Percentiles rank a stretch among this genome's conserved stretches.
These are phyloP conservation scores for Dactylellina drechsleri DNA, from an alignment of 2,329 filamentous ascomycete genomes.

Conservation along the genomic window DNA sequence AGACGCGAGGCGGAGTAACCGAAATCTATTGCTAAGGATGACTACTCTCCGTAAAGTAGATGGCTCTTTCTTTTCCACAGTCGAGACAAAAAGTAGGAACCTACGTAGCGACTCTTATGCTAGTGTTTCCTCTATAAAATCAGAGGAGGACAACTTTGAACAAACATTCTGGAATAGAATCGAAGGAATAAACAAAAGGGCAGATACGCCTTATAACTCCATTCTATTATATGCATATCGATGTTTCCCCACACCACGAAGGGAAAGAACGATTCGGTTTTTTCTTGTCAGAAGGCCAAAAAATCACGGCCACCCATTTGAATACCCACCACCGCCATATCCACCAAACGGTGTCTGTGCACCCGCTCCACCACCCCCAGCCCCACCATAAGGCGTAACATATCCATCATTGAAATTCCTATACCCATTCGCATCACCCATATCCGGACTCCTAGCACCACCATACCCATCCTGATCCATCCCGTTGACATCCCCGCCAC, in stretches of 20 bases:
- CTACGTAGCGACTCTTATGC: too few relatives aligned
- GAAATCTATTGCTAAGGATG: too few relatives aligned
- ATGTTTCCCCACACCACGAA: not conserved
- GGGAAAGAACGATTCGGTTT: too few relatives aligned
- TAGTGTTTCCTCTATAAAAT: too few relatives aligned
- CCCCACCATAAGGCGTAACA: conserved; percentile 58
- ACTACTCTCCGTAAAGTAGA: too few relatives aligned
- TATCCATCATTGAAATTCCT: conserved; percentile 56
- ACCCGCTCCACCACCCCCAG: conserved; percentile 50
- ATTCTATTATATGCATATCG: conserved; percentile 5
- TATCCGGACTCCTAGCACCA: conserved; percentile 49
- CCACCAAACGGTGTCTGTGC: conserved; percentile 50
- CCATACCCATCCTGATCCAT: conserved; percentile 56
- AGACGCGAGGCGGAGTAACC: too few relatives aligned
- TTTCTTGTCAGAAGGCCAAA: too few relatives aligned
- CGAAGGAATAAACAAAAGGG: not conserved
- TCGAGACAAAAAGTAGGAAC: too few relatives aligned
- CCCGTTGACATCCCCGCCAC: conserved; percentile 60
- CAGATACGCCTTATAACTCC: conserved; percentile 13
- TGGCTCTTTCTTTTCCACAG: too few relatives aligned
- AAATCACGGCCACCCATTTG: conserved; percentile 45
- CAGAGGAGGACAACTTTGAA: too few relatives aligned
- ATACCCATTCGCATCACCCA: conserved; percentile 52
- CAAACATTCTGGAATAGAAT: too few relatives aligned
- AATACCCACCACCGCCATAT: conserved; percentile 49